Evolutionary conservation across 2,329 filamentous ascomycete genomes (phyloP).

Genomic region (Thyridium curvatum): DNA sequence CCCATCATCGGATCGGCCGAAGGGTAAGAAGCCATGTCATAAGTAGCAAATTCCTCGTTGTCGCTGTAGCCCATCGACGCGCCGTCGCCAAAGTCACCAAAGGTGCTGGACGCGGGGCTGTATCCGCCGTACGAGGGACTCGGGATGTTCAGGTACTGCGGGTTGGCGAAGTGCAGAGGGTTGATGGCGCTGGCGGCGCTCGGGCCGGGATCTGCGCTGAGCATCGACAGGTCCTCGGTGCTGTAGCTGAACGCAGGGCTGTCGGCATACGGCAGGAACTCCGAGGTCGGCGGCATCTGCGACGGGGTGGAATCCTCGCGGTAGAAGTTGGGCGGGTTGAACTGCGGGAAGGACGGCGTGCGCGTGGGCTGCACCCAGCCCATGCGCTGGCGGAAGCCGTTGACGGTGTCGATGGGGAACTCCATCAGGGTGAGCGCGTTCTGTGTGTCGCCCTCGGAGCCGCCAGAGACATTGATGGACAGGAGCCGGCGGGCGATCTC

Average conservation of each 20-base stretch:
- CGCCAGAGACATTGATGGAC: conserved; percentile 57
- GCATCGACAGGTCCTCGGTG: conserved; percentile 53
- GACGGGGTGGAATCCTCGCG: conserved; percentile 30
- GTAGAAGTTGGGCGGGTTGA: conserved; percentile 49
- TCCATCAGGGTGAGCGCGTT: conserved; percentile 64
- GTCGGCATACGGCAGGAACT: conserved; percentile 44
- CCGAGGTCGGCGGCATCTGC: conserved; percentile 31
- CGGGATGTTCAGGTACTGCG: conserved; percentile 58
- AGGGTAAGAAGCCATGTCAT: conserved; percentile 39
- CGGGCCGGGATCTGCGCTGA: conserved; percentile 36
- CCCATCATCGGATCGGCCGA: conserved; percentile 39
- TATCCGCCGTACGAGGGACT: conserved; percentile 55
- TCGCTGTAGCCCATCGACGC: conserved; percentile 57
- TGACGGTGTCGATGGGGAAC: conserved; percentile 63
- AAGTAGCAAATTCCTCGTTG: conserved; percentile 48
- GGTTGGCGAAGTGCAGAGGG: conserved; percentile 44
- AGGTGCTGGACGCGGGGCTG: conserved; percentile 58
- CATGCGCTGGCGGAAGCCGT: conserved; percentile 63
- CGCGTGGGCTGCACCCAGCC: conserved; percentile 57
- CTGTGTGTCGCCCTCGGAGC: conserved; percentile 50
- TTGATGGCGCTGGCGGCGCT: conserved; percentile 41
- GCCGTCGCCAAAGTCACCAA: conserved; percentile 24
- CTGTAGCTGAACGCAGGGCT: conserved; percentile 59
- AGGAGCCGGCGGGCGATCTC: conserved; percentile 75
- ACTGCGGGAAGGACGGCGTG: conserved; percentile 56